A percentile compares a stretch with the other conserved stretches of the same genome.
These are phyloP conservation scores for Leishmania aethiopica DNA, from an alignment of 208 protist genomes.

Conservation along the genomic window DNA sequence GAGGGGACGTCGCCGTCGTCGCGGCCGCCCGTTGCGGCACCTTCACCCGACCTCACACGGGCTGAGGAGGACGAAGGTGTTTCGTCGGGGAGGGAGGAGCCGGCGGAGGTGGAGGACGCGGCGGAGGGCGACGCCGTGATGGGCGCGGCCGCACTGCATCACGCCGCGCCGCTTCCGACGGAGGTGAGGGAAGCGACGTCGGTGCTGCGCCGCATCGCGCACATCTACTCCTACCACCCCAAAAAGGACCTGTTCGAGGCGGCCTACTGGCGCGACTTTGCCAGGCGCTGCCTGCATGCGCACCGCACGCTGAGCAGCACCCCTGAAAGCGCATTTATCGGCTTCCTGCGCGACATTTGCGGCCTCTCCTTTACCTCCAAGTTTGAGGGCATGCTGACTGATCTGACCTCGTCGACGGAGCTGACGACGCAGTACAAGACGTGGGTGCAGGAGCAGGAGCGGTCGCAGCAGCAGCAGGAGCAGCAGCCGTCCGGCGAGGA, in stretches of 20 bases:
- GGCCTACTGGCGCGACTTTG: constrained; percentile 95
- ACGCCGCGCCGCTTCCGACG: constrained; percentile 20
- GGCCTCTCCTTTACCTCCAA: constrained; percentile 94
- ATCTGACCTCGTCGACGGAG: constrained; percentile 41
- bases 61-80: constrained; percentile 6
- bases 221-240: constrained; percentile 90
- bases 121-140: neutral
- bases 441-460: constrained; percentile 29
- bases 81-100: neutral
- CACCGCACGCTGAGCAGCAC: constrained; percentile 74
- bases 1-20: constrained; percentile 7
- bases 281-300: constrained; percentile 91
- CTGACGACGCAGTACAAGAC: constrained; percentile 48
- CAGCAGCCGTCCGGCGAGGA: neutral
- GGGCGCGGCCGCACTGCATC: constrained; percentile 21
- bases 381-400: constrained; percentile 96
- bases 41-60: neutral
- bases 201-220: constrained; percentile 50
- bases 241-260: constrained; percentile 96
- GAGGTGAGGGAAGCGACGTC: constrained; percentile 27
- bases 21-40: neutral
- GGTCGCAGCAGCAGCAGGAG: constrained; percentile 2
- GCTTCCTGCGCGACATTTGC: constrained; percentile 93
- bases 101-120: neutral
- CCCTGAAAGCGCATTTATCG: constrained; percentile 92